These are phyloP conservation scores for Cadophora sp. DNA, from an alignment of 2,329 filamentous ascomycete species.

Conservation along the genomic window DNA sequence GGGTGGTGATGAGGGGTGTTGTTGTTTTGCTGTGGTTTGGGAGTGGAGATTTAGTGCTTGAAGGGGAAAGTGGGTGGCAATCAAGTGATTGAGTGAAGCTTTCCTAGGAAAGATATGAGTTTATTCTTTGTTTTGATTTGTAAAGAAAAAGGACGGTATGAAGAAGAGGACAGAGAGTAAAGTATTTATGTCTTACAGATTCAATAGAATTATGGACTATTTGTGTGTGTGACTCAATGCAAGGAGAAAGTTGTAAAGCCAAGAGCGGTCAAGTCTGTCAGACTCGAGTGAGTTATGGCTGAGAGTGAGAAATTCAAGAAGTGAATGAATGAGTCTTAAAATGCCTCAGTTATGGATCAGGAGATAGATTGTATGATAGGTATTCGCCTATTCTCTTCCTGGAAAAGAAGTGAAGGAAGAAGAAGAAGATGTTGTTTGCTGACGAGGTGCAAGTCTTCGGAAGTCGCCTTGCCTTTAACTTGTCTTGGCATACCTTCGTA, in stretches of 20 bases:
- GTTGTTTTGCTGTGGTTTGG: neutral
- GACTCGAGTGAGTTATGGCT: neutral
- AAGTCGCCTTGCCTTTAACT: neutral
- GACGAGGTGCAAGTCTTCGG: no score
- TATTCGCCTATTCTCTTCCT: neutral
- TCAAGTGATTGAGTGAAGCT: neutral
- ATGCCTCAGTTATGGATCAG: neutral
- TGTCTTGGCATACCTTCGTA: no score
- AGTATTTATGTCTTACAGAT: constrained; percentile 2
- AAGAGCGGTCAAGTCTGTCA: neutral
- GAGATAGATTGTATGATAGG: neutral
- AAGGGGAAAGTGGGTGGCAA: neutral
- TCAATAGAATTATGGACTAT: neutral
- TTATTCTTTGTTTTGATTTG: neutral
- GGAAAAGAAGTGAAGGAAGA: neutral
- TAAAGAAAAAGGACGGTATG: neutral
- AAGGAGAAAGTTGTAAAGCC: neutral
- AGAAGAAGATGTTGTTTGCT: neutral
- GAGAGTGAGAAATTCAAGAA: neutral
- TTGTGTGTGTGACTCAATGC: constrained; percentile 15
- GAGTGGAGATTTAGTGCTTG: neutral
- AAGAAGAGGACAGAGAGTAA: neutral
- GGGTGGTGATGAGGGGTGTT: no score
- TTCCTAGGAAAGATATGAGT: neutral
- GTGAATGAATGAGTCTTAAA: neutral